Conservation (phyloP, 2,329 filamentous ascomycete species). For the Drechslera avenae region DNA sequence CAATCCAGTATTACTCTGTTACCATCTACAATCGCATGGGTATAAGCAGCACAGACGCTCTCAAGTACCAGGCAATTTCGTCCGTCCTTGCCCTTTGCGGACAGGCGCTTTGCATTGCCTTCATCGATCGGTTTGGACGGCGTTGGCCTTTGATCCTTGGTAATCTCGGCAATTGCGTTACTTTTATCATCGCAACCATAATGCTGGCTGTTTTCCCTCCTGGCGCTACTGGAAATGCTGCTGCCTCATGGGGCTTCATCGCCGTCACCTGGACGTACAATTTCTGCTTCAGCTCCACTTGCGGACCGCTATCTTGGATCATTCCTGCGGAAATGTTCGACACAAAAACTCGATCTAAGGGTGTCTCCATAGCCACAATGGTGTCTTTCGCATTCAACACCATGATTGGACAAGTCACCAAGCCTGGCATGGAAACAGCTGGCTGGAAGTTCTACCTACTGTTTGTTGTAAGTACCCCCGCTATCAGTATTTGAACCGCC, state of each 20-base stretch:
- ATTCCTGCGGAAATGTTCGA: constrained; percentile 77
- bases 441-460: constrained; percentile 64
- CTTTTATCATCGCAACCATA: constrained; percentile 70
- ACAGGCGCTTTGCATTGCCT: constrained; percentile 69
- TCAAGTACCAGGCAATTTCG: constrained; percentile 78
- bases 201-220: constrained; percentile 67
- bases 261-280: constrained; percentile 80
- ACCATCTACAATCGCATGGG: constrained; percentile 71
- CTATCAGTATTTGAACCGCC: neutral
- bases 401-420: constrained; percentile 73
- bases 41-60: constrained; percentile 66
- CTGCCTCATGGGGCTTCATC: constrained; percentile 75
- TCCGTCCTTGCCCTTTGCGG: constrained; percentile 72
- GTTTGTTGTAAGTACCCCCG: constrained; percentile 56
- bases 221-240: constrained; percentile 55
- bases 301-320: constrained; percentile 69
- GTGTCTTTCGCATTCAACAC: constrained; percentile 76
- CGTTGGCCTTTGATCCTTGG: constrained; percentile 74
- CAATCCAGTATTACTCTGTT: constrained; percentile 75
- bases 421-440: constrained; percentile 62
- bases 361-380: constrained; percentile 77
- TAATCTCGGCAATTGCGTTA: constrained; percentile 72
- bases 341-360: constrained; percentile 74
- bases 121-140: constrained; percentile 73
- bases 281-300: constrained; percentile 73